A percentile compares a stretch with the other conserved stretches of the same genome.
phyloP scores from a whole-genome alignment of 768 basidiomycete species.

The Mycena pura region DNA sequence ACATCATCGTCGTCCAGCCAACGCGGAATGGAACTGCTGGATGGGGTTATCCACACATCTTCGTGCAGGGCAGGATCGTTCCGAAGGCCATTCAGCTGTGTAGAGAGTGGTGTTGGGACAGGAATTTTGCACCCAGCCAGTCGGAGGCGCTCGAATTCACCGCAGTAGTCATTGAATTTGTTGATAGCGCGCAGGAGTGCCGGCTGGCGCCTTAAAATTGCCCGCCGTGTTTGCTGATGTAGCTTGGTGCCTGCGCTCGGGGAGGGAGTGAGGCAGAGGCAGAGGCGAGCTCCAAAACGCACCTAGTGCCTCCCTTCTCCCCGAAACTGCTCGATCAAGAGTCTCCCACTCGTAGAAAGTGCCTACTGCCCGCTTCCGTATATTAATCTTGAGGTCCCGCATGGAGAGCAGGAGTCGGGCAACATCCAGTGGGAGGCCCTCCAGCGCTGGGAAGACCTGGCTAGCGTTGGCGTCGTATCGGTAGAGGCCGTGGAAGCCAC shows the following conservation, averaged over 20 bases:
- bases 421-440: slow-evolving; percentile 36
- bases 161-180: slow-evolving; percentile 38
- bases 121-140: slow-evolving; percentile 35
- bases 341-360: slow-evolving; percentile 47
- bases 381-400: slow-evolving; percentile 47
- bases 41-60: slow-evolving; percentile 42
- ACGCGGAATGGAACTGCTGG: slow-evolving; percentile 17
- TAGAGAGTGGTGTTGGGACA: slow-evolving; percentile 40
- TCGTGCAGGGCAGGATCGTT: slow-evolving; percentile 38
- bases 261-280: not conserved
- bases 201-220: slow-evolving; percentile 39
- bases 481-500: no score
- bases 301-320: slow-evolving; percentile 42
- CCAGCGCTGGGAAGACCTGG: slow-evolving; percentile 41
- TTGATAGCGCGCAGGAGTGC: slow-evolving; percentile 36
- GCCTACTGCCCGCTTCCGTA: slow-evolving; percentile 39
- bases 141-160: slow-evolving; percentile 29
- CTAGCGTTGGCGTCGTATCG: no score
- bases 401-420: slow-evolving; percentile 40
- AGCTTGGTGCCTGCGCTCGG: slow-evolving; percentile 45
- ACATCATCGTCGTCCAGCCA: slow-evolving; percentile 44
- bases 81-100: slow-evolving; percentile 33
- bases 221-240: slow-evolving; percentile 39
- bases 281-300: not conserved
- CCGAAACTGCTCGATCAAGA: slow-evolving; percentile 40